Base-by-base conservation (phyloP, 2,329 filamentous ascomycete species). In the Colletotrichum sojae region DNA sequence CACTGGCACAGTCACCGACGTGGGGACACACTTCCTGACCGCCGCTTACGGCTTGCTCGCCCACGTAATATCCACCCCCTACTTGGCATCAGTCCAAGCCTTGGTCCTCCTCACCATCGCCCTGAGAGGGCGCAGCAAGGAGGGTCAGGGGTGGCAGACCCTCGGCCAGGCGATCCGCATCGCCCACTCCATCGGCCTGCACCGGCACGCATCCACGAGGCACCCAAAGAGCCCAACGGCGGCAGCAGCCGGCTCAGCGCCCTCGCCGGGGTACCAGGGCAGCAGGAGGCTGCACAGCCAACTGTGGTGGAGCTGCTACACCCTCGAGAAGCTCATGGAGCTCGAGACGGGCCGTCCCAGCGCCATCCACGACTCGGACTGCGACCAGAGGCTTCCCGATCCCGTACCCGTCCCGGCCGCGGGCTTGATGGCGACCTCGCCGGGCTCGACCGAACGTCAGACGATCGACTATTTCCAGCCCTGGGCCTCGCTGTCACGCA, bases 221-320 rank as follows among this genome's bases (percentile, higher is more conserved):
- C 36, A 53, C 5, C 22, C 22, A 2, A 48, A 36, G 1, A 64
- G n/a, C 2, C 46, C 60, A 6, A 60, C 69, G 9, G 18, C 43
- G 20, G 18, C 43, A 25, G 52, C 36, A 39, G 46, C n/a, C 36
- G 60, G 31, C 5, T 67, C 52, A 18, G 43, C n/a, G 22, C 49
- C 57, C 4, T 66, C 57, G 4, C 57, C 57, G 2, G 63, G 63
- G 9, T 66, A 59, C 48, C 53, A 55, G 12, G 53, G 56, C 16
- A 81, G 84, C 2, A 76, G 81, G 36, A 84, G 86, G 71, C 83
- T 84, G 3, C 80, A 85, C 1, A 76, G 82, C 13, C 76, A 85
- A 1, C 84, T 86, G 55, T 87, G 87, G 70, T 87, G 85, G 85
- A 82, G 84, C 0, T 87, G 85, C 67, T 87, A 86, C 62, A 84